Percentiles rank a stretch among this genome's conserved stretches.
phyloP scores from a whole-genome alignment of 768 basidiomycete genomes.

The Tulasnella sp. region DNA sequence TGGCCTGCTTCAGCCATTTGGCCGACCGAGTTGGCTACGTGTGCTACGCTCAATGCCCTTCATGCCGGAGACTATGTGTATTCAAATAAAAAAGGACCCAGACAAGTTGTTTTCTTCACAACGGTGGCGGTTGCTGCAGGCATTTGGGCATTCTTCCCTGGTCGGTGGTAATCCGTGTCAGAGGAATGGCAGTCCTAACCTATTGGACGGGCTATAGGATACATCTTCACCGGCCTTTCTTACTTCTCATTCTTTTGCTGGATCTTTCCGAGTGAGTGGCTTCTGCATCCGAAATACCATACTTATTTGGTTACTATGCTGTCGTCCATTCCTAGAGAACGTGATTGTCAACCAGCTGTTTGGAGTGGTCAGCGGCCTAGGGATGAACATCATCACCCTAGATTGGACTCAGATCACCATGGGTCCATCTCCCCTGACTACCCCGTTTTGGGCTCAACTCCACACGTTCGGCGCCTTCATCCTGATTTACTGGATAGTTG shows the following conservation, averaged over 20 bases:
- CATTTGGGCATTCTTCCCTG: conserved; percentile 86
- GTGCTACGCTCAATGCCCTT: conserved; percentile 89
- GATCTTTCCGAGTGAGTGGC: conserved; percentile 49
- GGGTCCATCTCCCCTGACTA: conserved; percentile 66
- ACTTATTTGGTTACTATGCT: not conserved
- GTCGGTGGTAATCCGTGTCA: conserved; percentile 44
- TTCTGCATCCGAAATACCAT: not conserved
- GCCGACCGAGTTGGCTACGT: conserved; percentile 91
- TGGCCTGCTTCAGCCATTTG: conserved; percentile 99
- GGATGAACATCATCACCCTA: conserved; percentile 87
- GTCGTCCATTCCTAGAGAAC: conserved; percentile 44
- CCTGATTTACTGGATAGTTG: conserved; percentile 87
- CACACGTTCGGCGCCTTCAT: conserved; percentile 86
- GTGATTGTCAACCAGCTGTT: conserved; percentile 90
- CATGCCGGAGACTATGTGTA: conserved; percentile 84
- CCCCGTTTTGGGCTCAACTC: conserved; percentile 97
- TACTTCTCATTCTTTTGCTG: conserved; percentile 91
- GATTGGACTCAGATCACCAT: conserved; percentile 81
- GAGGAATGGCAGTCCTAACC: not conserved
- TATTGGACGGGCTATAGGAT: conserved; percentile 51
- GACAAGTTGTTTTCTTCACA: conserved; percentile 78
- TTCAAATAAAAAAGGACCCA: conserved; percentile 46
- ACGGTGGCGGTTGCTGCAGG: conserved; percentile 61
- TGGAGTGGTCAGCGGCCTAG: conserved; percentile 75
- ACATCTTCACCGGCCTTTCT: conserved; percentile 82